Evolutionary conservation across 2,329 filamentous ascomycete species (phyloP), one percentile per base, ranked within the genome.

Genomic region (Fusarium solani-melongenae): DNA sequence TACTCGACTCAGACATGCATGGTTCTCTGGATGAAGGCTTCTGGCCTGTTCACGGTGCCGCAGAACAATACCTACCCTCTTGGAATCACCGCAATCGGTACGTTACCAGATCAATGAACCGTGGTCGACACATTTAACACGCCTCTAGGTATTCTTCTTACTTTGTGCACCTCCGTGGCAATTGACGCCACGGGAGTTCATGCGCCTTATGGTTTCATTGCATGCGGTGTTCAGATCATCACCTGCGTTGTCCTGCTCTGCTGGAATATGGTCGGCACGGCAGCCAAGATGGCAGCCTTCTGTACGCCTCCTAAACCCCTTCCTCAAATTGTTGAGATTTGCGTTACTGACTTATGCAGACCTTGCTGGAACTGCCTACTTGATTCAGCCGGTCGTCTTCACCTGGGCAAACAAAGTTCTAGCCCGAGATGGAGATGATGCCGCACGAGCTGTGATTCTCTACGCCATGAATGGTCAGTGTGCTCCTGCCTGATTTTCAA

Each of bases 381-480:
- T 83, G 41, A 81, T 83, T 24, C 82, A 84, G 17, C 83, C 82
- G 0, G 72, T 84, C 15, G 62, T 84, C n/a, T 84, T 83, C 36
- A 81, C 79, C 2, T 84, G 83, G 83, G 82, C 83, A 0, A 85
- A 80, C 62, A 77, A 81, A 17, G 81, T 84, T 14, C 76, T 81
- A 6, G 24, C 81, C 60, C 77, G 83, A 2, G 72, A 71, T 6
- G 82, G 82, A 15, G 83, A 84, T 27, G 82, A 85, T 66, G 82
- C 83, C 2, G 75, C 79, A 3, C 71, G 83, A 39, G 81, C 78
- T 6, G 74, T 84, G 3, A 82, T 81, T 6, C 72, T 84, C 1
- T 83, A 82, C 34, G 74, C 79, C 12, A 84, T 84, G 82, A 83
- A 82, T 49, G 79, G 82, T 57, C 27, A 34, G 57, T 29, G 12